Percentiles rank a stretch among this genome's conserved stretches.
phyloP scores from a whole-genome alignment of 768 basidiomycete genomes.

The Imleria badia region DNA sequence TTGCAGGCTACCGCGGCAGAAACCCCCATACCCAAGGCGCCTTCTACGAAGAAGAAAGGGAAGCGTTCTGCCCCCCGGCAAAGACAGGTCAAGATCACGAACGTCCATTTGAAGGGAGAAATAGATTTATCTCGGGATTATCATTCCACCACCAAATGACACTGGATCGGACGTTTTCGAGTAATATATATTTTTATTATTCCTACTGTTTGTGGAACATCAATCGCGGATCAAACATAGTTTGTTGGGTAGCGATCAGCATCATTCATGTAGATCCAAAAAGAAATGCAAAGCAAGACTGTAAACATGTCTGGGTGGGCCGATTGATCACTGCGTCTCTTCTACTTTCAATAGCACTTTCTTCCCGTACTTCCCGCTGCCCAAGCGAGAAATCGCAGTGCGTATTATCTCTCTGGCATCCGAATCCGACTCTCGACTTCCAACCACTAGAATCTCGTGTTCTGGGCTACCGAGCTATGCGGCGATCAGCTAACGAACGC shows the following conservation, averaged over 20 bases:
- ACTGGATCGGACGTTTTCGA: background rate
- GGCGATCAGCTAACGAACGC: constrained; percentile 2
- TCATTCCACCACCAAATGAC: constrained; percentile 29
- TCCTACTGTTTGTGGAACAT: background rate
- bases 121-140: constrained; percentile 85
- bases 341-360: constrained; percentile 48
- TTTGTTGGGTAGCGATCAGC: background rate
- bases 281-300: background rate
- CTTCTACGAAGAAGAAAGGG: constrained; percentile 77
- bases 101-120: constrained; percentile 81
- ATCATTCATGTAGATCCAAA: background rate
- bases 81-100: constrained; percentile 81
- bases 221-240: background rate
- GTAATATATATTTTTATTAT: background rate
- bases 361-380: constrained; percentile 43
- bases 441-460: constrained; percentile 65
- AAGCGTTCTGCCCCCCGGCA: constrained; percentile 72
- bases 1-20: constrained; percentile 77
- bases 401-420: constrained; percentile 35
- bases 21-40: constrained; percentile 51
- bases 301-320: background rate
- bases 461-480: constrained; percentile 63
- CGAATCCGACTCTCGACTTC: constrained; percentile 37
- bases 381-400: constrained; percentile 34
- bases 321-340: constrained; percentile 16